Evolutionary conservation across 345 rosid genomes (phyloP).

Genomic region (Arabidopsis arenosa): DNA sequence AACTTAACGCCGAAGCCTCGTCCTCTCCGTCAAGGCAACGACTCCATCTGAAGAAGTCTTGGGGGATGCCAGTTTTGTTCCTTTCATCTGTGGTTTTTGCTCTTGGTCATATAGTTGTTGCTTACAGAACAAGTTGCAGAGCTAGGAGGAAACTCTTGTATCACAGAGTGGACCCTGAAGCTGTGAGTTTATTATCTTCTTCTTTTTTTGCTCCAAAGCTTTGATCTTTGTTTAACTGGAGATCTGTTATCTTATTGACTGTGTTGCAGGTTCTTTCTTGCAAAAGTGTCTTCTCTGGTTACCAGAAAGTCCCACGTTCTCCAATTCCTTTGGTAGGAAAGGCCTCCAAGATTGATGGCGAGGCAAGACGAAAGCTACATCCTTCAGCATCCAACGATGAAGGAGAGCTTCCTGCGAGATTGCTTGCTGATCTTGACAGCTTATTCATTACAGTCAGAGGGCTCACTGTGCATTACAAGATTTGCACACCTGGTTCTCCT

Average conservation of each 20-base stretch:
- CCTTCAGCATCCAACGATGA: conserved; percentile 56
- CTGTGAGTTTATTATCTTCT: conserved; percentile 55
- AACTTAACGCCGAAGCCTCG: conserved; percentile 67
- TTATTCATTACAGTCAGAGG: conserved; percentile 67
- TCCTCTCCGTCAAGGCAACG: conserved; percentile 69
- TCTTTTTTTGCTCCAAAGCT: not conserved
- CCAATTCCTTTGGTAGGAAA: conserved; percentile 79
- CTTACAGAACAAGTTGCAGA: conserved; percentile 93
- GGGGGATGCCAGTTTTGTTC: conserved; percentile 99
- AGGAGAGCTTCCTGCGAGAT: conserved; percentile 69
- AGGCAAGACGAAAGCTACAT: conserved; percentile 55
- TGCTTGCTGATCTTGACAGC: conserved; percentile 87
- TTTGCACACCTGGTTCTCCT: conserved; percentile 67
- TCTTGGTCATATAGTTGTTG: conserved; percentile 89
- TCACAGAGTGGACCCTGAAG: conserved; percentile 90
- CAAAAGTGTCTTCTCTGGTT: conserved; percentile 79
- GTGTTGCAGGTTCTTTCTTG: conserved; percentile 76
- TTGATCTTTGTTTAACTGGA: not conserved
- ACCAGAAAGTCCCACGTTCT: conserved; percentile 92
- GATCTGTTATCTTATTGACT: not conserved
- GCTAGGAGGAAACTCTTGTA: conserved; percentile 86
- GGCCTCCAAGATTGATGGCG: conserved; percentile 63
- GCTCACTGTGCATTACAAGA: conserved; percentile 84
- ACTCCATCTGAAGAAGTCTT: conserved; percentile 87
- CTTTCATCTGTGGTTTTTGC: conserved; percentile 88